phyloP scores from a whole-genome alignment of 2,329 filamentous ascomycete species.

The Aspergillus quadricinctus region DNA sequence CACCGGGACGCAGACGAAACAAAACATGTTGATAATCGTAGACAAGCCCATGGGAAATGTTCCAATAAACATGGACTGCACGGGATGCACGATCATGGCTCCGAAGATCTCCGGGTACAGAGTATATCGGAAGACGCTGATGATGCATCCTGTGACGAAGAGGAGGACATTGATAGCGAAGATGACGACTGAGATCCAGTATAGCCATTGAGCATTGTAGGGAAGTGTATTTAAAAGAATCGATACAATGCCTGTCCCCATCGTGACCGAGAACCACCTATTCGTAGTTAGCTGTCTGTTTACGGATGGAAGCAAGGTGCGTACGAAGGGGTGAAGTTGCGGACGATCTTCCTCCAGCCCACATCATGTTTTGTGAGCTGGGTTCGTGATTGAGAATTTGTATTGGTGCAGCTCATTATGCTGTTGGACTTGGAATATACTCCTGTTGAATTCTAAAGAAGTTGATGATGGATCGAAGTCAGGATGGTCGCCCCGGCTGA shows the following conservation, averaged over 20 bases:
- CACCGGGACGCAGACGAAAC: constrained; percentile 55
- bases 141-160: constrained; percentile 33
- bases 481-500: neutral
- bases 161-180: constrained; percentile 36
- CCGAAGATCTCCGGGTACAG: constrained; percentile 63
- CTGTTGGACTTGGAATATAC: neutral
- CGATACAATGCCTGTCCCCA: constrained; percentile 42
- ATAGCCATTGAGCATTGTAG: constrained; percentile 37
- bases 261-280: constrained; percentile 41
- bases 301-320: neutral
- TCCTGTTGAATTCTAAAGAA: neutral
- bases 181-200: constrained; percentile 35
- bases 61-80: constrained; percentile 64
- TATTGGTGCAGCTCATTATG: neutral
- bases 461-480: neutral
- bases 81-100: constrained; percentile 63
- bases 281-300: neutral
- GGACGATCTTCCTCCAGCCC: constrained; percentile 36
- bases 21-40: constrained; percentile 63
- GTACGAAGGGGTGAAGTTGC: constrained; percentile 43
- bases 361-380: constrained; percentile 29
- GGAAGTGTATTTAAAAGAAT: constrained; percentile 35
- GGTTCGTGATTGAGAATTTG: neutral
- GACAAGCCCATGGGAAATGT: constrained; percentile 66
- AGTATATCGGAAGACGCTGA: constrained; percentile 58